Evolutionary conservation across 176 grass and related monocot genomes (phyloP).

Genomic region (Eleusine coracana): DNA sequence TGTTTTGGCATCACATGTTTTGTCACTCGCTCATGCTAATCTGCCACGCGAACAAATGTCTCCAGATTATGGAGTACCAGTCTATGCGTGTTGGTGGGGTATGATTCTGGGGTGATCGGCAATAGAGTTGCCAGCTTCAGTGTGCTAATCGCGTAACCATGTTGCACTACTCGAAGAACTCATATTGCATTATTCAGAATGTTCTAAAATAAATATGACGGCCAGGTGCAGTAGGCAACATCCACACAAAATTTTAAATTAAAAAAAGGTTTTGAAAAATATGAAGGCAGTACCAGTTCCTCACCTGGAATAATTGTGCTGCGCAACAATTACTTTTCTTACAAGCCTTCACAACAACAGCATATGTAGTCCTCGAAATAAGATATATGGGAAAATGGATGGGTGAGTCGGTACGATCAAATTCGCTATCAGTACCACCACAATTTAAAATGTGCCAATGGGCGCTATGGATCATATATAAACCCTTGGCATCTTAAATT

Average conservation of each 20-base stretch:
- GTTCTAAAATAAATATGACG: neutral
- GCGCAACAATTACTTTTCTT: neutral
- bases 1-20: neutral
- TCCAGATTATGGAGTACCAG: neutral
- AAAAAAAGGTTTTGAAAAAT: neutral
- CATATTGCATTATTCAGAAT: neutral
- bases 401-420: slow-evolving; percentile 2
- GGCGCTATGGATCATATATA: neutral
- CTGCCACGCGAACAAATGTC: neutral
- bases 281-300: neutral
- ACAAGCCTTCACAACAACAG: neutral
- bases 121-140: neutral
- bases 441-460: neutral
- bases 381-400: neutral
- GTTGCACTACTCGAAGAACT: neutral
- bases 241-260: neutral
- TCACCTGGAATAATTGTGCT: neutral
- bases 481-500: neutral
- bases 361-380: neutral
- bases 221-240: neutral
- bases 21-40: neutral
- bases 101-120: neutral
- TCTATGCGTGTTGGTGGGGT: neutral
- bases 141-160: slow-evolving; percentile 21
- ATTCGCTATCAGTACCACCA: neutral